Evolutionary conservation across 805 yeast genomes (phyloP).

Genomic region (Candida multigemmis): DNA sequence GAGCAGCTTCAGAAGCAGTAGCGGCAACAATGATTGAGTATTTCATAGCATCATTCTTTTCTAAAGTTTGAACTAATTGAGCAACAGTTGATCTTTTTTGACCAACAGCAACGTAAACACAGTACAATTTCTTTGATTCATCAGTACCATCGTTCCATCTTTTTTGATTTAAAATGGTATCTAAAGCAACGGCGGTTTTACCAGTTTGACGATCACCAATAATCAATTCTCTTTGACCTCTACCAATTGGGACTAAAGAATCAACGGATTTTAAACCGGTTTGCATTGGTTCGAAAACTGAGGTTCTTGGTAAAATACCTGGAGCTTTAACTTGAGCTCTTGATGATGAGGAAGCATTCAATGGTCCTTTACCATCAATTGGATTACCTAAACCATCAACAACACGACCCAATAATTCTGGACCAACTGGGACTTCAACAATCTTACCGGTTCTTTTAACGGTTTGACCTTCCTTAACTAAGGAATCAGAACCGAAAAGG

Average conservation of each 20-base stretch:
- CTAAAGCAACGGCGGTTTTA: conserved; percentile 98
- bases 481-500: conserved; percentile 97
- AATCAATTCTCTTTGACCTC: conserved; percentile 99
- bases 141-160: conserved; percentile 94
- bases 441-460: conserved; percentile 99
- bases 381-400: conserved; percentile 99
- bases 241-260: conserved; percentile 98
- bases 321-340: conserved; percentile 99
- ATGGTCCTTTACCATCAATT: conserved; percentile 99
- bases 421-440: conserved; percentile 99
- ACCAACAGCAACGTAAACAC: conserved; percentile 99
- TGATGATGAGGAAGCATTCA: conserved; percentile 71
- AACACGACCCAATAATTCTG: conserved; percentile 96
- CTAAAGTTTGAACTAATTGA: conserved; percentile 98
- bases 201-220: conserved; percentile 99
- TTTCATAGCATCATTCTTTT: conserved; percentile 95
- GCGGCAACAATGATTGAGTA: conserved; percentile 98
- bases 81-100: conserved; percentile 99
- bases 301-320: conserved; percentile 98
- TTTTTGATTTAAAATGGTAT: conserved; percentile 98
- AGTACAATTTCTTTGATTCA: conserved; percentile 96
- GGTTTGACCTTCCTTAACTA: conserved; percentile 98
- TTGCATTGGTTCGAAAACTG: conserved; percentile 99
- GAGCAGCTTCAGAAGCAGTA: conserved; percentile 99
- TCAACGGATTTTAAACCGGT: conserved; percentile 99